Evolutionary conservation across 202 grass and related monocot genomes (phyloP).

Genomic region (Zizania palustris): DNA sequence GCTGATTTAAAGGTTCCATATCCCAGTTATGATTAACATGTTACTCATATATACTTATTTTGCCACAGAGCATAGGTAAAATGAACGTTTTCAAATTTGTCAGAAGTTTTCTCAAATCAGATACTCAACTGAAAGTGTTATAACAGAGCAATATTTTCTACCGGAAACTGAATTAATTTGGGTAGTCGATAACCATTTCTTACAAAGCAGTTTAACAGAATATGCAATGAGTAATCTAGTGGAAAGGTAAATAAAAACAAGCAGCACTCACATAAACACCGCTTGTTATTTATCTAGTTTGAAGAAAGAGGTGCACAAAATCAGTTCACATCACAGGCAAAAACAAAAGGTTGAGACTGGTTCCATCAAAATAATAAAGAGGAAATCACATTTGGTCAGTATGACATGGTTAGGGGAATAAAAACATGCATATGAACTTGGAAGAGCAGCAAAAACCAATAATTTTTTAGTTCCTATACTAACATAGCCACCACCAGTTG

Average conservation of each 20-base stretch:
- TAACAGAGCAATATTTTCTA: neutral
- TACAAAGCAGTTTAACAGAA: conserved; percentile 8
- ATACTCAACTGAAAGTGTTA: neutral
- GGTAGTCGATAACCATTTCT: conserved; percentile 16
- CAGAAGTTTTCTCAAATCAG: neutral
- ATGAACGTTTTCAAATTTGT: neutral
- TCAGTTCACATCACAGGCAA: neutral
- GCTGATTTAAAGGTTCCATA: neutral
- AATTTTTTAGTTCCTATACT: neutral
- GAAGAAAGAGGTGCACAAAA: neutral
- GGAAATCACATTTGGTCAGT: neutral
- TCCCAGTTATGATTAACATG: conserved; percentile 25
- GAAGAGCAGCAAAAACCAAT: neutral
- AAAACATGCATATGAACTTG: neutral
- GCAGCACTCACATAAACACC: neutral
- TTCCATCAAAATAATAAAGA: neutral
- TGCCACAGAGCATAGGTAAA: neutral
- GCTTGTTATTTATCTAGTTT: neutral
- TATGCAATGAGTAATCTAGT: conserved; percentile 28
- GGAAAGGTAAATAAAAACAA: conserved; percentile 22
- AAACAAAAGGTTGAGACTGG: neutral
- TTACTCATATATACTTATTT: neutral
- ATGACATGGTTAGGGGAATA: neutral
- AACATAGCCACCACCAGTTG: conserved; percentile 18
- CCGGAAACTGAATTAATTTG: conserved; percentile 11